Evolutionary conservation across 2,329 filamentous ascomycete species (phyloP), one percentile per base, ranked within the genome.

Genomic region (Thielaviopsis euricoi): DNA sequence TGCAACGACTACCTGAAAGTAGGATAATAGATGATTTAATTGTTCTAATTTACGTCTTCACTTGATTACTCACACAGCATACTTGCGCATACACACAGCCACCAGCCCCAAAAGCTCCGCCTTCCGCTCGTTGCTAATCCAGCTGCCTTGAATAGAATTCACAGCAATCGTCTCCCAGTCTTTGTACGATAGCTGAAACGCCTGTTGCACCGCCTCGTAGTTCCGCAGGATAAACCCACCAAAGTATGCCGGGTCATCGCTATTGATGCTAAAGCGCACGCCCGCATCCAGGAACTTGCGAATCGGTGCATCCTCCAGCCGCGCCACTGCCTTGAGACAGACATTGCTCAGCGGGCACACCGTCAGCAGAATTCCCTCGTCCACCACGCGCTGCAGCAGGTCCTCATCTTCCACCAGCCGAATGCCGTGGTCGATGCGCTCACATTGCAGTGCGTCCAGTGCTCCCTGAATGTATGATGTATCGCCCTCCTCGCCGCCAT

Each of bases 301-400:
- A 60, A 88, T 75, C 0, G 85, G 84, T 12, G 74, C 73, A 6
- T 68, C 66, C 10, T 62, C 59, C 23, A 70, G 59, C 26, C 56
- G 57, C 12, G 63, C 58, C 15, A 68, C 58, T 53, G 65, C 66
- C 58, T 63, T 60, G 25, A 69, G 64, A 2, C 63, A 65, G 3
- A 89, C 79, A 68, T 91, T 89, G 63, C 82, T 86, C 60, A 87
- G 66, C 1, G 87, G 87, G 65, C 86, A 91, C 43, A 88, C 73
- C 0, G 85, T 86, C 59, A 90, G 68, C 66, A 90, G 65, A 21
- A 78, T 80, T 43, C 76, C 71, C 58, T 80, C 71, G 13, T 70
- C 66, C 1, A 77, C 83, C 15, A 89, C 74, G 23, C 77, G 73
- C 60, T 72, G 66, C 67, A 88, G 71, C 25, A 89, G 71, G 21